Evolutionary conservation across 192 early-diverging fungal genomes (phyloP), one percentile per base, ranked within the genome.

Genomic region (Podila clonocystis): DNA sequence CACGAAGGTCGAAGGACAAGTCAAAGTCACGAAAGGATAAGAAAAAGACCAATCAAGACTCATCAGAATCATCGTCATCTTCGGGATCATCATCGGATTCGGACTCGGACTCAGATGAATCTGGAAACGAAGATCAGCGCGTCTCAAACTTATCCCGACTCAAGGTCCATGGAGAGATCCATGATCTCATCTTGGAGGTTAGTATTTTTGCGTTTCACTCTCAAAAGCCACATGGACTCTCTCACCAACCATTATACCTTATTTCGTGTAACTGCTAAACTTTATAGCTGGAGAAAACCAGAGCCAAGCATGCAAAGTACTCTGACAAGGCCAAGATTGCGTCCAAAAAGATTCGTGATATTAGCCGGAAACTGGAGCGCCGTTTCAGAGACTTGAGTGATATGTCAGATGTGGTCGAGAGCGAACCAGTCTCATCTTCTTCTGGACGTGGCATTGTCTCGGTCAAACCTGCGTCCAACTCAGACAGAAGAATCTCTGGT

Each of bases 151-250:
- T 62, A 9, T 63, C 67, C 0, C 50, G 38, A 1, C 57, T 73
- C 24, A 73, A 73, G 36, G 30, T 73, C 20, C 70, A 80, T 22
- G 77, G 77, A 9, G 59, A 63, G 9, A 69, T 80, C 8, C 62
- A 72, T 29, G 77, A 80, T 60, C 57, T 80, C 30, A 72, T 80
- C 22, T 38, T 72, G 12, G 77, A 80, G 65, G 77, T 72, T 64
- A 30, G 19, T 63, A 2, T 66, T 9, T 9, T 9, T 29, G 49
- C 55, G 5, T 34, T 31, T 30, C 26, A 57, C 8, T 28, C 19
- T 4, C 6, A 1, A 45, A 17, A 50, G 31, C 3, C 15, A 45
- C 41, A 45, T 50, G 48, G 9, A 9, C 22, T 2, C 29, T 17
- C 29, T 11, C 5, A 55, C 11, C 2, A 50, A 28, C 49, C 41